Base-by-base conservation (phyloP, 202 grass and related monocot species). In the Schoenoplectus triqueter region DNA sequence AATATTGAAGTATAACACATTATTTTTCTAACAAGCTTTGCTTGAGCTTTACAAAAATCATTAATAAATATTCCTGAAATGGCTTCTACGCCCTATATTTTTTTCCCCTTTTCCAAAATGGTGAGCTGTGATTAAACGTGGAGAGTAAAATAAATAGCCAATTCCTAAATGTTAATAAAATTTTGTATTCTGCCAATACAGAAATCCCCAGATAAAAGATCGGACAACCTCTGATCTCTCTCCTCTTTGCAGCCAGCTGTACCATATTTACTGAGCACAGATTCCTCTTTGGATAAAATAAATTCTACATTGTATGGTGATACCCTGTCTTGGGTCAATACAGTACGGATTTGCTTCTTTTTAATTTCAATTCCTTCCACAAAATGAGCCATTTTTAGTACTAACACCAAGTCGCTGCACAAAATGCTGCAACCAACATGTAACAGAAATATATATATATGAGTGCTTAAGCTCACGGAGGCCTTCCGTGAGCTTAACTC, bases 61-160 rank as follows among this genome's bases (percentile, higher is more conserved):
- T 1, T 48, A 11, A 81, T 21, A 54, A 22, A 82, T 18, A 47
- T 82, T 2, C 45, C 42, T 52, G 31, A 82, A 67, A 82, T 7
- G 61, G 46, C 17, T 17, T 46, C 4, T 20, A 41, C 9, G 55
- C 14, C 54, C 39, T 61, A 59, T 68, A 46, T 69, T n/a, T 10
- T n/a, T 69, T 69, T 68, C 7, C 1, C 64, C 56, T 5, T 14
- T 60, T 13, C 21, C 19, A 55, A 19, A 1, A 54, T 77, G n/a
- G 10, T 70, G 81, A 83, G 81, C 81, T 83, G 65, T 83, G 46
- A 56, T 57, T 68, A 68, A 65, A 44, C 20, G 61, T 66, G 49
- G 47, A 70, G 45, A 82, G 41, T 57, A 78, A 17, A 69, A 48
- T 40, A 59, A 57, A 55, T 55, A 55, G 7, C 46, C 7, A 57